Percentiles rank a stretch among this genome's conserved stretches.
Evolutionary conservation across 306 rosid genomes (phyloP).

Genomic region (Hippophae gyantsensis): DNA sequence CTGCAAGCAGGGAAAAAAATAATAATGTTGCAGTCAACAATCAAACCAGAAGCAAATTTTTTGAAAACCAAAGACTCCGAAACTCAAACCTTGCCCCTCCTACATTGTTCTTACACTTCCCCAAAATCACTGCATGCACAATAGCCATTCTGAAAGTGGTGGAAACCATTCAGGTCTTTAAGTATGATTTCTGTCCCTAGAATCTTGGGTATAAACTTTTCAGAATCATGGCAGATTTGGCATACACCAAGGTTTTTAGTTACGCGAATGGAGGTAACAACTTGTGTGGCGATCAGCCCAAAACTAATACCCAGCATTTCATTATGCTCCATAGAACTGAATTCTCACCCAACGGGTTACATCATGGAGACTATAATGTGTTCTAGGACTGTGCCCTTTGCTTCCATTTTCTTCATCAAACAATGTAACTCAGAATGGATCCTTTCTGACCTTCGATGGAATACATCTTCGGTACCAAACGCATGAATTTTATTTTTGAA

Average conservation of each 20-base stretch:
- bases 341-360: conserved; percentile 53
- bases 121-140: conserved; percentile 51
- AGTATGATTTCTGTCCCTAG: conserved; percentile 47
- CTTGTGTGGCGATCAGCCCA: conserved; percentile 46
- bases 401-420: conserved; percentile 46
- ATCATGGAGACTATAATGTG: conserved; percentile 50
- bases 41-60: too few species aligned
- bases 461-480: conserved; percentile 59
- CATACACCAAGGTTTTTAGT: conserved; percentile 50
- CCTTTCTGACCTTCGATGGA: conserved; percentile 50
- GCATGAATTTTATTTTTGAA: conserved; percentile 50
- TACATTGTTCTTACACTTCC: conserved; percentile 5
- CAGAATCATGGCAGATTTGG: conserved; percentile 44
- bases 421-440: conserved; percentile 43
- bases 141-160: conserved; percentile 47
- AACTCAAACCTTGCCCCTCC: too few species aligned
- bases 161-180: conserved; percentile 54
- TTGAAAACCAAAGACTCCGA: too few species aligned
- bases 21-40: too few species aligned
- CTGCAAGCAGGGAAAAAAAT: too few species aligned
- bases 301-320: conserved; percentile 59
- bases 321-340: conserved; percentile 46
- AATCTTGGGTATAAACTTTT: conserved; percentile 37
- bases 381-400: conserved; percentile 16
- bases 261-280: conserved; percentile 35